These are phyloP conservation scores for Boletus nobilissimus DNA, from an alignment of 1,284 basidiomycete genomes.

Conservation along the genomic window DNA sequence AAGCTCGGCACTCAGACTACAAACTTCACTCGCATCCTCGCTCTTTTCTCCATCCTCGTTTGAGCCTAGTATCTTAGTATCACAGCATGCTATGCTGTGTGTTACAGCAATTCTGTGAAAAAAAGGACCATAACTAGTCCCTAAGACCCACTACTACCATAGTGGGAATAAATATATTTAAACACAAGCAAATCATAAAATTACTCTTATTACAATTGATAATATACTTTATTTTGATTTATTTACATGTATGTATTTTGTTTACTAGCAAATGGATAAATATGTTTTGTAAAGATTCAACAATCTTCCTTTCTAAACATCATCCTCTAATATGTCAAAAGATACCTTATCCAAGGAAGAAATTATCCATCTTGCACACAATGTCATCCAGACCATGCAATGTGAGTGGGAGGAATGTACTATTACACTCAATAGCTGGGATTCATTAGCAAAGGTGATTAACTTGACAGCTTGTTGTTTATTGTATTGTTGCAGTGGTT, in stretches of 20 bases:
- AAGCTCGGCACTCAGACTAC: too few relatives aligned
- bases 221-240: too few relatives aligned
- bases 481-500: conserved; percentile 16
- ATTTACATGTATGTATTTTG: conserved; percentile 28
- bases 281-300: background rate
- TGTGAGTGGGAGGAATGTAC: conserved; percentile 44
- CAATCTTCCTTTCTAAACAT: conserved; percentile 11
- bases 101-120: too few relatives aligned
- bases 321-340: conserved; percentile 31
- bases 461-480: conserved; percentile 12
- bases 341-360: conserved; percentile 36
- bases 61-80: too few relatives aligned
- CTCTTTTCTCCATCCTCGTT: too few relatives aligned
- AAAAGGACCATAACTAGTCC: too few relatives aligned
- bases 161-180: too few relatives aligned
- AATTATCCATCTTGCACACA: conserved; percentile 37
- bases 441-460: conserved; percentile 44
- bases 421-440: conserved; percentile 42
- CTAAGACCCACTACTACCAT: too few relatives aligned
- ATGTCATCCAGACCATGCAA: conserved; percentile 39
- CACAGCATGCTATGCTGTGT: too few relatives aligned
- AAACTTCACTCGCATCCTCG: too few relatives aligned
- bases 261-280: background rate
- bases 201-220: too few relatives aligned
- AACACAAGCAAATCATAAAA: too few relatives aligned